phyloP scores from a whole-genome alignment of 176 grass and related monocot genomes.

The Hyparrhenia diplandra region DNA sequence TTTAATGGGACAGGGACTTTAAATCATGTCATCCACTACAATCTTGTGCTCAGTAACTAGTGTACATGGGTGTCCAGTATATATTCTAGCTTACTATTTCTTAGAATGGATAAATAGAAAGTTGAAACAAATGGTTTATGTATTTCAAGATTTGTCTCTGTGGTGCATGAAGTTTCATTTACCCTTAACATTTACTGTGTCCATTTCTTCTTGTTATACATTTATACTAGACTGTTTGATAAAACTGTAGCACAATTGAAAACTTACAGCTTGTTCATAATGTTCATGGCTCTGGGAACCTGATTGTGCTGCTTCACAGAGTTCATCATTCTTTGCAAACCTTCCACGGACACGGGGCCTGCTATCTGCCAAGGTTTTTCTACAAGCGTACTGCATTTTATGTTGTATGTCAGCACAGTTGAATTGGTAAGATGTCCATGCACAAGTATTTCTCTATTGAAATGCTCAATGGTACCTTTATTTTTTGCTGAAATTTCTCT shows the following conservation, averaged over 20 bases:
- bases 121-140: conserved; percentile 3
- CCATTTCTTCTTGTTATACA: background rate
- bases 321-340: conserved; percentile 90
- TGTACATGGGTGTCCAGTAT: background rate
- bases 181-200: background rate
- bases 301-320: conserved; percentile 55
- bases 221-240: background rate
- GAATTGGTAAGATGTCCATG: conserved; percentile 10
- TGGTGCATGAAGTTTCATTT: background rate
- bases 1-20: background rate
- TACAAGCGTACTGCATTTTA: conserved; percentile 91
- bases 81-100: background rate
- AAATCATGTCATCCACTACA: background rate
- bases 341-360: conserved; percentile 85
- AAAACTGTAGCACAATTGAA: conserved; percentile 9
- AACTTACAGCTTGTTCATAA: conserved; percentile 73
- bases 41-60: background rate
- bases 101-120: no score
- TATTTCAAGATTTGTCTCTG: conserved; percentile 10
- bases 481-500: conserved; percentile 97
- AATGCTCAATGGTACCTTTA: conserved; percentile 65
- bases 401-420: conserved; percentile 15
- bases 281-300: conserved; percentile 44
- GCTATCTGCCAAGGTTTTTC: conserved; percentile 97
- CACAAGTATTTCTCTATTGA: conserved; percentile 2